phyloP scores from a whole-genome alignment of 257 asterid species.

The Forsythia viridissima region DNA sequence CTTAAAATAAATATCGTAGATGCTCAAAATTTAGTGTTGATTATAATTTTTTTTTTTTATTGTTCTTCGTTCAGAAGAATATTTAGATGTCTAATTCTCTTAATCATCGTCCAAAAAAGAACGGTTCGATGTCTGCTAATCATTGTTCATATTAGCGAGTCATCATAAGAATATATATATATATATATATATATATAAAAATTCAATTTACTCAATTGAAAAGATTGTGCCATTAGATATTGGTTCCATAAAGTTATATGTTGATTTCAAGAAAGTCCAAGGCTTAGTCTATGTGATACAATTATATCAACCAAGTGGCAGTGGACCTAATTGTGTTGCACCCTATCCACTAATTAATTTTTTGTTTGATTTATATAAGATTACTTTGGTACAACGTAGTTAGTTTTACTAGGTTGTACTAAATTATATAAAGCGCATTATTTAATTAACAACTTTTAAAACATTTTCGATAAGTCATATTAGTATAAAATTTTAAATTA shows the following conservation, averaged over 20 bases:
- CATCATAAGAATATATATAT: too few species aligned
- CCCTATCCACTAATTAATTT: constrained; percentile 17
- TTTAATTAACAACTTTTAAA: neutral
- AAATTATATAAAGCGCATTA: neutral
- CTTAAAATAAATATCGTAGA: neutral
- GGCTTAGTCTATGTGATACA: constrained; percentile 26
- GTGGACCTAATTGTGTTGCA: constrained; percentile 18
- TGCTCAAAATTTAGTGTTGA: neutral
- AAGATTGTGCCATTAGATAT: neutral
- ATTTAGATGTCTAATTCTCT: too few species aligned
- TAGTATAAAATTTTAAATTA: too few species aligned
- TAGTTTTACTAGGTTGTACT: neutral
- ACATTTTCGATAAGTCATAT: too few species aligned
- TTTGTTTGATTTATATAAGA: neutral
- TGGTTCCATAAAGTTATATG: constrained; percentile 29
- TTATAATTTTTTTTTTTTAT: too few species aligned
- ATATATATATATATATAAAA: too few species aligned
- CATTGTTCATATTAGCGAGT: too few species aligned
- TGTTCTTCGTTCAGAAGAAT: too few species aligned
- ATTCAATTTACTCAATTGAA: too few species aligned
- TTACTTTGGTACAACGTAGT: neutral
- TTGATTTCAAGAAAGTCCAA: constrained; percentile 38
- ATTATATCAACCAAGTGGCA: constrained; percentile 23
- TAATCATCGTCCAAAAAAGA: too few species aligned
- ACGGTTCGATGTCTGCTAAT: too few species aligned